Base-by-base conservation (phyloP, 495 filamentous ascomycete genomes). In the Penicillium manginii region DNA sequence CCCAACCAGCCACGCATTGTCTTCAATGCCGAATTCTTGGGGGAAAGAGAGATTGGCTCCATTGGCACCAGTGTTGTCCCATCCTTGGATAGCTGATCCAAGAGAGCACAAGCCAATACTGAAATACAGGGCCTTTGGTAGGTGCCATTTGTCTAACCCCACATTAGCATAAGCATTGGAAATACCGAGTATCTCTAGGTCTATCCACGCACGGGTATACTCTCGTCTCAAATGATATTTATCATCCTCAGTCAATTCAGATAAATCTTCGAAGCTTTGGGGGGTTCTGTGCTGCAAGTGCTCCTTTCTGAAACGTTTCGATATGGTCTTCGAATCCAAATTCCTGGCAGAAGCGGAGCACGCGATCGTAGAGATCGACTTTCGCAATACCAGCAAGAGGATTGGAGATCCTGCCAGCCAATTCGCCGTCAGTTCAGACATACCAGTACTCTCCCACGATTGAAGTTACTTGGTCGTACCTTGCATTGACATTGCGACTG, bases 51-150 rank as follows among this genome's bases (percentile, higher is more conserved):
- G 65, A 57, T 88, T 88, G 40, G 86, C 86, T 33, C 86, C 86
- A 60, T 89, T 89, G 55, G 82, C 83, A 17, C 85, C 86, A 12
- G 86, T 87, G 57, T 89, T 84, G 68, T 88, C 86, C 86, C 84
- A 88, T 45, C 83, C 83, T 42, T 89, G 86, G 15, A 87, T 83
- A 17, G 85, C 86, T 43, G 88, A 87, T n/a, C 83, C 88, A 45
- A 91, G 81, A 47, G 87, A 88, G 62, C 84, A 86, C 23, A 88
- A 74, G 42, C 83, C 74, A 63, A 91, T 85, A 43, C 85, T 88
- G 42, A 85, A 78, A 67, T 89, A 91, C 6, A 91, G 80, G 31
- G 76, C 74, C 55, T 47, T 60, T 5, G 88, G 87, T 43, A 86
- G 81, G 40, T 79, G 74, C 83, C 85, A 91, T 57, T 84, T 84